These are phyloP conservation scores for Phialemonium atrogriseum DNA, from an alignment of 2,329 filamentous ascomycete genomes.

Conservation along the genomic window DNA sequence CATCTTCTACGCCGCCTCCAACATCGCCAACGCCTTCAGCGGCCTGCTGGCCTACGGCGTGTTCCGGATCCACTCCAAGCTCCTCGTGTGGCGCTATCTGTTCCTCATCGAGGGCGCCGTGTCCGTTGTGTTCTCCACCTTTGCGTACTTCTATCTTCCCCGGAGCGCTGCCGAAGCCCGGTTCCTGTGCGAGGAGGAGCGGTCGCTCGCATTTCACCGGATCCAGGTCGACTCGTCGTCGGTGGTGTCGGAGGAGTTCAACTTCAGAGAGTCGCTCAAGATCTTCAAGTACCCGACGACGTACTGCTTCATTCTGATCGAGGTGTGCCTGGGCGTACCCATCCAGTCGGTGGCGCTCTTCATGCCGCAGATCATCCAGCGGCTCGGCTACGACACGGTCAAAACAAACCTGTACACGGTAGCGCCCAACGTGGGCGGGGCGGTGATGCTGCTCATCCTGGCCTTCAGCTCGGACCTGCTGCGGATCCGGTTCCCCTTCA, in stretches of 20 bases:
- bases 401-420: constrained; percentile 75
- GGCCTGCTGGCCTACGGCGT: constrained; percentile 9
- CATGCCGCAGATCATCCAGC: constrained; percentile 44
- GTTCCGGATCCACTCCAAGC: constrained; percentile 5
- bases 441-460: constrained; percentile 62
- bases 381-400: constrained; percentile 38
- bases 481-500: constrained; percentile 64
- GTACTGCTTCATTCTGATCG: constrained; percentile 38
- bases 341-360: constrained; percentile 34
- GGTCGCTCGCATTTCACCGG: constrained; percentile 57
- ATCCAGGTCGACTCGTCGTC: constrained; percentile 67
- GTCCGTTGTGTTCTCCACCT: constrained; percentile 51
- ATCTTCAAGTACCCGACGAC: constrained; percentile 39
- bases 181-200: constrained; percentile 59
- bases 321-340: constrained; percentile 47
- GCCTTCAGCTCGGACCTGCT: constrained; percentile 62
- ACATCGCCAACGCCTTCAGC: constrained; percentile 8
- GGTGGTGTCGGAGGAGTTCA: constrained; percentile 40
- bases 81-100: constrained; percentile 9
- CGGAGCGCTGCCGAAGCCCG: constrained; percentile 50
- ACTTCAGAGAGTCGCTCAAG: constrained; percentile 36
- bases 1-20: constrained; percentile 8
- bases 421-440: constrained; percentile 68
- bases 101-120: constrained; percentile 35
- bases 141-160: constrained; percentile 62